These are phyloP conservation scores for Cordyceps militaris DNA, from an alignment of 2,329 filamentous ascomycete species.

Conservation along the genomic window DNA sequence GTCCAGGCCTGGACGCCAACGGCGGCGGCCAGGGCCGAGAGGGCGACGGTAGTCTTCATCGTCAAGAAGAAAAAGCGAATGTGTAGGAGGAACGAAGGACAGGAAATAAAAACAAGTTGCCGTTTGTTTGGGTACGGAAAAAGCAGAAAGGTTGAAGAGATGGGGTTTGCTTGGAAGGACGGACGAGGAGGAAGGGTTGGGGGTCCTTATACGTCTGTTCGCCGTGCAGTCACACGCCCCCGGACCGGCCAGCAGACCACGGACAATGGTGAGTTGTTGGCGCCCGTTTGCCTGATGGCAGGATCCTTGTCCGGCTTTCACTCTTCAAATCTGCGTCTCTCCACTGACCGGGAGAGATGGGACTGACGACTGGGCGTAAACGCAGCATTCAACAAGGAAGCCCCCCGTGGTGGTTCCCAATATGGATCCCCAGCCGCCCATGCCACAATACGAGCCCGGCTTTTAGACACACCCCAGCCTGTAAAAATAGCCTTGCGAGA, in stretches of 20 bases:
- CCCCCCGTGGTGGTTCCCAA: background rate
- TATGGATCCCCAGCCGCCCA: conserved; percentile 11
- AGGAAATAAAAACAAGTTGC: background rate
- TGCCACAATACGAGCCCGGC: conserved; percentile 10
- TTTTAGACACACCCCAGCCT: background rate
- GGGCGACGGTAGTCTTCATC: conserved; percentile 28
- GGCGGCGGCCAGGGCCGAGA: conserved; percentile 28
- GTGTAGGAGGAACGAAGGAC: background rate
- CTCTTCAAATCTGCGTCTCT: background rate
- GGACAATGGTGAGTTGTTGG: background rate
- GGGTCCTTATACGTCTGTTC: conserved; percentile 10
- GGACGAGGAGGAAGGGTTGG: background rate
- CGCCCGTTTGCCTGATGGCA: background rate
- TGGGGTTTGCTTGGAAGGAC: background rate
- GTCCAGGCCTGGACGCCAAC: conserved; percentile 21
- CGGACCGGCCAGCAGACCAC: background rate
- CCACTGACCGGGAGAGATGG: background rate
- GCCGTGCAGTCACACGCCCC: background rate
- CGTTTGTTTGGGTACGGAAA: background rate
- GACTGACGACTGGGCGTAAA: background rate
- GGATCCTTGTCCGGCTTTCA: background rate
- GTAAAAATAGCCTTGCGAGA: background rate
- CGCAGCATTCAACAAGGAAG: background rate
- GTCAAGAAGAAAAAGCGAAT: conserved; percentile 11
- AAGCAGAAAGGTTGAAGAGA: background rate